Base-by-base conservation (phyloP, 2,329 filamentous ascomycete genomes). In the Metarhizium robertsii region DNA sequence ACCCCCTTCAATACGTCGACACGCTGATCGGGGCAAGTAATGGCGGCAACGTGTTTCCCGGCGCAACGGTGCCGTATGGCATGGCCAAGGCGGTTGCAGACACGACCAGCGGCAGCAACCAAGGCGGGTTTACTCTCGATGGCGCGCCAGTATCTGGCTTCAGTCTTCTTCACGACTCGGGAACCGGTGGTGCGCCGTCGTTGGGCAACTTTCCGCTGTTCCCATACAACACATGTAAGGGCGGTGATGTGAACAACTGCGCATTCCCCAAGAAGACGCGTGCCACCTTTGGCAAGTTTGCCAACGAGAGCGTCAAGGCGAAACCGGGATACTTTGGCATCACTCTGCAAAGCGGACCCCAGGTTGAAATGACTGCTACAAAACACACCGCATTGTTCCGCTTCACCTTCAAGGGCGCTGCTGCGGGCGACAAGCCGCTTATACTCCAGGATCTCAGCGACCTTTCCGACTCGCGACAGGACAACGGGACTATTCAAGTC, bases 161-260 rank as follows among this genome's bases (percentile, higher is more conserved):
- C 66, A 80, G 77, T 13, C 73, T 77, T 42, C 73, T 83, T 71
- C 80, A 83, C 63, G 81, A 84, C 62, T 80, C 77, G 2, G 80
- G 80, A 1, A 83, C 79, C 0, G 81, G 81, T 25, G 75, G 75
- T 7, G 68, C 70, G 1, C 81, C 86, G 0, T 88, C 84, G 4
- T 70, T 90, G 16, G 87, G 86, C 14, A 89, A 88, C 64, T 90
- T 90, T 53, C 84, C 87, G 0, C 72, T 90, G 1, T 90, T 90
- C 59, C 77, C 86, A 0, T 85, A 88, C 58, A 71, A 79, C 4
- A 73, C 75, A 45, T 90, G 87, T 59, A 74, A 78, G 0, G 76
- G 73, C 14, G 80, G 87, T 58, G 78, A 84, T 43, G 68, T 90
- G 54, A 74, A 88, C 61, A 72, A 73, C 7, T 89, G 86, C 66